Evolutionary conservation across 164 flowering plant species (phyloP), one percentile per base, ranked within the genome.

Genomic region (Stephania japonica): DNA sequence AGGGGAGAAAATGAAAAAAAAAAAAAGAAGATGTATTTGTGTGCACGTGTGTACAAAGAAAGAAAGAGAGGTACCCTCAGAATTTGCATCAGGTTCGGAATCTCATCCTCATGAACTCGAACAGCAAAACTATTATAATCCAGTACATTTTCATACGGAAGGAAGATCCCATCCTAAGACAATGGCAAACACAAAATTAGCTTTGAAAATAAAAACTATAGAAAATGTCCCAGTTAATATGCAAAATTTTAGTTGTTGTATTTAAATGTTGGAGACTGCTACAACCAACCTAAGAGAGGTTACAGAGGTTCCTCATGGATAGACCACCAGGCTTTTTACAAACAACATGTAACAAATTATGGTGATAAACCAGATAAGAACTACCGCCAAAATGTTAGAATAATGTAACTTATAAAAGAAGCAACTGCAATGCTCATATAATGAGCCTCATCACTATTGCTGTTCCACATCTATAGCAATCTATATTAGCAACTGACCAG

Each of bases 91-190:
- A 95, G 71, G 77, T 87, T 83, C 70, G 99, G 97, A 71, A 95
- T 93, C 74, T 90, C 97, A 84, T 89, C 98, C 82, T 95, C 99
- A 7, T 61, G 70, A 64, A 95, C 81, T 65, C 99, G 91, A 72
- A 95, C 92, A 26, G 94, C 90, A 83, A 95, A 95, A 81, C 96
- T 95, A 6, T 88, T 89, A 78, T 93, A 93, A 85, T 89, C 89
- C 75, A 93, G 88, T 71, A 93, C 84, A 82, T 95, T 95, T 83
- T 95, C 99, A 65, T 87, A 93, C 7, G 99, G 99, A 64, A 93
- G 83, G 78, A 78, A 93, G 78, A 95, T 91, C 67, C 98, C 99
- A 83, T 95, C 99, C 99, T 95, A 76, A 74, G 7, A 50, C n/a
- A 68, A 32, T 14, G 42, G 42, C 43, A 38, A 38, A 50, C 59